Base-by-base conservation (phyloP, 164 flowering plant species). In the Malania oleifera region DNA sequence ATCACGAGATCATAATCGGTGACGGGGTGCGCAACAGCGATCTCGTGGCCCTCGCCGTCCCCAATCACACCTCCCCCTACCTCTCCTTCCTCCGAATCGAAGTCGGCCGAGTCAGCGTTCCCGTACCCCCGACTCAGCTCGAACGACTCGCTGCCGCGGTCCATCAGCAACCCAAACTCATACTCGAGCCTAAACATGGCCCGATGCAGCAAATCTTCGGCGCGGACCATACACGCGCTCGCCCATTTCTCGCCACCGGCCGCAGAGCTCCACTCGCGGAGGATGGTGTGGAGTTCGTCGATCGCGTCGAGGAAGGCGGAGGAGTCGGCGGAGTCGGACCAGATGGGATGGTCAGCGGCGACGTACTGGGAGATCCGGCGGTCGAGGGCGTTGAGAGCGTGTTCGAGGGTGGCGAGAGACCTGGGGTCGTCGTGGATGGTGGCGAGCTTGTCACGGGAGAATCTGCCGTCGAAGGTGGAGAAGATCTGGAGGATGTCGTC, bases 401-500 rank as follows among this genome's bases (percentile, higher is more conserved):
- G 87, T 0, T 87, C 85, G 6, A 87, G 69, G 0, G 73, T 66
- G 0, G 74, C 69, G 48, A 22, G 56, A 57, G 29, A 43, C 6
- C 75, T 43, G 7, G 73, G 68, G 20, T 74, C 77, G 7, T 63
- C 77, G 29, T 58, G 78, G 20, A 35, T 69, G 29, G 60, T 60
- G 5, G 91, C 62, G 48, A 91, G 45, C 28, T 86, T 86, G 34
- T 87, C 98, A 40, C 86, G 85, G 5, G 96, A 85, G 56, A 92
- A 77, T 5, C 98, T 68, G 28, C 83, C 84, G 65, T 92, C 98
- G 67, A 87, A 92, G 59, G 71, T 79, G 54, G 98, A 87, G 80
- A 87, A 86, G 56, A 89, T 82, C 69, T 92, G 84, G 39, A 92
- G 72, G 15, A 92, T 87, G 43, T 92, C 97, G 57, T 92, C 98